These are phyloP conservation scores for Colletotrichum endophyticum DNA, from an alignment of 2,329 filamentous ascomycete species.

Conservation along the genomic window DNA sequence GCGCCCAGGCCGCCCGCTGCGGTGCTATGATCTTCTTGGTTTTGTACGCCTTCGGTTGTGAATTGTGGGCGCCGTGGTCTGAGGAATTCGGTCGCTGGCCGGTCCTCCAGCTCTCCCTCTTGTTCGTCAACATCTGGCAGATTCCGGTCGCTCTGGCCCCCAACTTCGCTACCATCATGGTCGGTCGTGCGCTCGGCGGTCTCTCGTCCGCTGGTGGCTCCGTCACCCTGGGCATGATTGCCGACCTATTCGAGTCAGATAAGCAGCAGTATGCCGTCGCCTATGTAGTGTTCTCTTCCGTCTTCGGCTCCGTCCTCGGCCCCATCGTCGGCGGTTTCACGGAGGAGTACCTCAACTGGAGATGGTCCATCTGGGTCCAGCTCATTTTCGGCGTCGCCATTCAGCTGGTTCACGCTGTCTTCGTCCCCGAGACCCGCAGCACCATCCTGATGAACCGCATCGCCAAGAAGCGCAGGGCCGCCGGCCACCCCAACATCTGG, in stretches of 20 bases:
- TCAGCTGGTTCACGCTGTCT: conserved; percentile 69
- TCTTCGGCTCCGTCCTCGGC: conserved; percentile 77
- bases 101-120: conserved; percentile 74
- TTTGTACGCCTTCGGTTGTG: conserved; percentile 83
- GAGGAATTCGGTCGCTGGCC: conserved; percentile 83
- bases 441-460: conserved; percentile 81
- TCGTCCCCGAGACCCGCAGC: conserved; percentile 79
- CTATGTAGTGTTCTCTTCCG: conserved; percentile 79
- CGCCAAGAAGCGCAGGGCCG: conserved; percentile 74
- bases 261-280: conserved; percentile 77
- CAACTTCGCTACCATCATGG: conserved; percentile 74
- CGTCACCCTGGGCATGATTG: conserved; percentile 77
- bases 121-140: conserved; percentile 80
- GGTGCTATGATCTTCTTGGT: conserved; percentile 83
- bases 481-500: conserved; percentile 66
- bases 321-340: conserved; percentile 82
- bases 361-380: conserved; percentile 82
- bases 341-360: conserved; percentile 70
- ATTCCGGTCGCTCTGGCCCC: conserved; percentile 74
- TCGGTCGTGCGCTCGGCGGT: conserved; percentile 73
- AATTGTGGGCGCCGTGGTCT: conserved; percentile 87
- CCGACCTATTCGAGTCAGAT: conserved; percentile 75
- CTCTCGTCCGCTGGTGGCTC: conserved; percentile 75
- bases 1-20: conserved; percentile 69
- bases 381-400: conserved; percentile 77